Conservation (phyloP, 2,329 filamentous ascomycete genomes). For the Fusarium keratoplasticum region DNA sequence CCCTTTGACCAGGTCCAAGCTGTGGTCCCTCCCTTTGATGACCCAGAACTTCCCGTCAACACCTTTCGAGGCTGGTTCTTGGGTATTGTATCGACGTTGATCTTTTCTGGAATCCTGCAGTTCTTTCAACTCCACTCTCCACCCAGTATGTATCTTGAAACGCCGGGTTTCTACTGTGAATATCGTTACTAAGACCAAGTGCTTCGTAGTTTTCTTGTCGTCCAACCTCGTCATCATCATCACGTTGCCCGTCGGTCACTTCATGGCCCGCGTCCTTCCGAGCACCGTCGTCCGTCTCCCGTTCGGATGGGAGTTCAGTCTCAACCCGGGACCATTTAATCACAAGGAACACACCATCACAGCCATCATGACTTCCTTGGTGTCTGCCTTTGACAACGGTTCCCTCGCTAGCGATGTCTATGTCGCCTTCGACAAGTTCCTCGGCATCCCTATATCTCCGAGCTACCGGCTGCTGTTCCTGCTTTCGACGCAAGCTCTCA, state of each 20-base stretch:
- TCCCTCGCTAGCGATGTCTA: constrained; percentile 53
- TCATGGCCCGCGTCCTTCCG: background rate
- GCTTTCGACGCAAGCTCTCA: constrained; percentile 53
- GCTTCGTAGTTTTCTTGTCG: background rate
- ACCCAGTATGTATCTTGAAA: background rate
- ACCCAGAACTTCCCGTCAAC: background rate
- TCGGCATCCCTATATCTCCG: background rate
- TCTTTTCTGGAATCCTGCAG: background rate
- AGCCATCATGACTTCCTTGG: constrained; percentile 61
- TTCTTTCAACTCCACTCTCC: background rate
- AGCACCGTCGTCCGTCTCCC: background rate
- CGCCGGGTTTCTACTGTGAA: background rate
- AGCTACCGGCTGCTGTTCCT: constrained; percentile 42
- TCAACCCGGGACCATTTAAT: constrained; percentile 58
- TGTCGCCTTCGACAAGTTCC: constrained; percentile 52
- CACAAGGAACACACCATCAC: constrained; percentile 60
- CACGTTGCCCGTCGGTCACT: background rate
- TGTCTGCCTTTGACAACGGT: constrained; percentile 47
- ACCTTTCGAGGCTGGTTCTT: background rate
- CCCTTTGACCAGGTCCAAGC: background rate
- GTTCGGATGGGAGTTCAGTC: background rate
- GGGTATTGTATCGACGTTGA: background rate
- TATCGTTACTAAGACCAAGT: background rate
- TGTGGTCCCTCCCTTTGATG: background rate
- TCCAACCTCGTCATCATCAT: background rate